phyloP scores from a whole-genome alignment of 1,284 basidiomycete species.

The Exsudoporus floridanus region DNA sequence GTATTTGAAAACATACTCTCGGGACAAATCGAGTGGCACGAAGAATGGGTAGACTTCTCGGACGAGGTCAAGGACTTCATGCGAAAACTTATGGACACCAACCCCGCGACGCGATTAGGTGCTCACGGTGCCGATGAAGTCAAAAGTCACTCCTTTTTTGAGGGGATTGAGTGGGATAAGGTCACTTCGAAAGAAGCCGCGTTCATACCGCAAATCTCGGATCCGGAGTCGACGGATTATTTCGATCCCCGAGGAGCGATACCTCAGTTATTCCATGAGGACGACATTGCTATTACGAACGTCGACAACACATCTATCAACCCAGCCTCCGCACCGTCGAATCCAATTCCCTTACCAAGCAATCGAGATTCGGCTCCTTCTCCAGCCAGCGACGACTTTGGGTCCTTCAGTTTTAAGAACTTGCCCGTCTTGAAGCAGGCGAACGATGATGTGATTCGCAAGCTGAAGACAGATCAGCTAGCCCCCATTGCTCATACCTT shows the following conservation, averaged over 20 bases:
- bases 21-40: conserved; percentile 94
- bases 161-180: conserved; percentile 90
- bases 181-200: conserved; percentile 87
- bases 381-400: conserved; percentile 84
- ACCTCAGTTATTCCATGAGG: conserved; percentile 85
- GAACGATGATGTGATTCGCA: conserved; percentile 97
- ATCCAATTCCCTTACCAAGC: conserved; percentile 47
- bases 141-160: conserved; percentile 89
- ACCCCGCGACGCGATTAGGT: conserved; percentile 82
- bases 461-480: conserved; percentile 84
- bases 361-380: conserved; percentile 47
- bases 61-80: conserved; percentile 91
- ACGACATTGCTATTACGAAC: conserved; percentile 61
- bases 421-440: conserved; percentile 95
- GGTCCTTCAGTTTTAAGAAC: conserved; percentile 98
- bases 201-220: conserved; percentile 93
- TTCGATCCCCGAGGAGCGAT: conserved; percentile 95
- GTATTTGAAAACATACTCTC: conserved; percentile 99
- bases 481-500: conserved; percentile 69
- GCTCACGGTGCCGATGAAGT: conserved; percentile 90
- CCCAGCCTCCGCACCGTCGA: conserved; percentile 43
- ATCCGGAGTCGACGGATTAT: conserved; percentile 98
- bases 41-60: conserved; percentile 87
- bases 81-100: conserved; percentile 81
- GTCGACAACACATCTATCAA: conserved; percentile 49